Base-by-base conservation (phyloP, 1,284 basidiomycete species). In the Mycena citricolor region DNA sequence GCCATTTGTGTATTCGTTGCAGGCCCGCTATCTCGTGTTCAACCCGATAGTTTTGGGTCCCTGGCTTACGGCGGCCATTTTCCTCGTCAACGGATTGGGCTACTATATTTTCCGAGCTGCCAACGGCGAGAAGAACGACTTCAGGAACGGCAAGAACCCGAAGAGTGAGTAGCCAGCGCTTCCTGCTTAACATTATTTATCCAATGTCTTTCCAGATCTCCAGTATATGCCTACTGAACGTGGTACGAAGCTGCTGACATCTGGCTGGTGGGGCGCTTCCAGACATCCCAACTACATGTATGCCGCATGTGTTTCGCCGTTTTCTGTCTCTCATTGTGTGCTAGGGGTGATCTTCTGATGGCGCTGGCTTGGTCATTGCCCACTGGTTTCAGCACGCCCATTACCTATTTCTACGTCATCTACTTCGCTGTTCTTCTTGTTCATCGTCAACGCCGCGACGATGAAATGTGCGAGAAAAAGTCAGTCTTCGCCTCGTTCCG, bases 181-280 rank as follows among this genome's bases (percentile, higher is more conserved):
- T 41, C 19, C 31, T 32, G 14, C 13, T 36, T 21, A 40, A 16
- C 32, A 33, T n/a, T 13, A 10, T 12, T 26, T 23, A 20, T 24
- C 19, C 32, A 16, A 50, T 44, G 21, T 49, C 1, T 38, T 42
- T 39, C 20, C 44, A 87, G 86, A 93, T 63, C 71, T 98, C 16
- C 68, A 79, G 55, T 97, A 72, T 63, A 84, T 99, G 68, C 77
- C 82, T 42, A 99, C 95, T 1, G 77, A 84, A 54, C 77, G 81
- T 11, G 97, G 97, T 10, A 87, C 91, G 5, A 95, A 93, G 64
- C 76, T 99, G 26, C 73, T 99, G 32, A 97, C 85, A 16, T 90
- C 89, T 8, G 97, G 97, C 8, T 99, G 95, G 97, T 99, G 97
- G 97, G 95, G 94, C 13, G 67, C 79, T 30, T 95, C 89, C 2